Evolutionary conservation across 2,329 filamentous ascomycete genomes (phyloP), one percentile per base, ranked within the genome.

Genomic region (Neurospora sp.): DNA sequence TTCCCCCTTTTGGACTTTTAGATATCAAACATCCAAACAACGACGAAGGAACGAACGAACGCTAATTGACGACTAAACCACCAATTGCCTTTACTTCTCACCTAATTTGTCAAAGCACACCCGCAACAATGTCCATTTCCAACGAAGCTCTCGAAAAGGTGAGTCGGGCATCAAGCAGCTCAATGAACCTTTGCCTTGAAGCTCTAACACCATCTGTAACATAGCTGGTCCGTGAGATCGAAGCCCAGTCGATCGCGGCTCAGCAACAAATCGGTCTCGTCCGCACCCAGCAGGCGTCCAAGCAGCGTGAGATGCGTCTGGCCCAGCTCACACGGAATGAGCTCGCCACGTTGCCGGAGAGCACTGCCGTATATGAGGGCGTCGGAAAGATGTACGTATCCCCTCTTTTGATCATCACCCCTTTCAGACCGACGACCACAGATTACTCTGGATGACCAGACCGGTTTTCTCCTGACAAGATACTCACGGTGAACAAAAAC

Each of bases 81-180:
- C 3, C 6, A 19, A 11, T 11, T 52, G 3, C n/a, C 23, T 15
- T 57, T 12, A 15, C 17, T 17, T 33, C 23, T 17, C 68, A 65
- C 37, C 37, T 19, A n/a, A 19, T 12, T 39, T 6, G 33, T 66
- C 12, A 17, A 17, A 69, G 4, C 4, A 8, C 28, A 46, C 46
- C 8, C 33, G 15, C 68, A 19, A 86, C 76, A 68, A 97, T 98
- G 95, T 92, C 95, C 69, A 96, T 98, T 76, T 91, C 94, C 69
- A 97, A 96, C 77, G 92, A 97, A 83, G 93, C 94, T 71, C 84
- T 98, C 74, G 92, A 97, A 80, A 97, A 97, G 90, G 95, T 95
- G 78, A 72, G 37, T 74, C 66, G 43, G 69, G 66, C 72, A 72
- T 69, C 69, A 73, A 71, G 23, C 52, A 62, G 11, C 69, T 37